Percentiles rank a stretch among this genome's conserved stretches.
Evolutionary conservation across 768 basidiomycete species (phyloP).

Genomic region (Russula compacta): DNA sequence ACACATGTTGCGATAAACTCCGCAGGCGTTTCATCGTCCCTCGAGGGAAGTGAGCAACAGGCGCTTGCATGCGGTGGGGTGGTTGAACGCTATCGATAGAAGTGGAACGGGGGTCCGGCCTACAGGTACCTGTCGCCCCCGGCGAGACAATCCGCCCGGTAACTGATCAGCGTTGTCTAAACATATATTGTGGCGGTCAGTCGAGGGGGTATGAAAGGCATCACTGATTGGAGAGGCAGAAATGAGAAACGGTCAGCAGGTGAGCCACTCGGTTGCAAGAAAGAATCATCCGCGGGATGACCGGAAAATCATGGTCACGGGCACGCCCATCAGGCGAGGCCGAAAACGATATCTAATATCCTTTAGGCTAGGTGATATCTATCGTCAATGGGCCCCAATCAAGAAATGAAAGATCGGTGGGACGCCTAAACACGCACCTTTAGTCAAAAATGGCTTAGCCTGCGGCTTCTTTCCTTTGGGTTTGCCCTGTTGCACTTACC

Average conservation of each 20-base stretch:
- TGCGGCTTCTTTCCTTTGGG: neutral
- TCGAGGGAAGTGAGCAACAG: neutral
- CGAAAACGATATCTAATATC: neutral
- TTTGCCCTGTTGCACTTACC: neutral
- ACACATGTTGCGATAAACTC: neutral
- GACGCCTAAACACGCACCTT: neutral
- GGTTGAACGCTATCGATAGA: constrained; percentile 7
- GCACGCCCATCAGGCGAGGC: constrained; percentile 18
- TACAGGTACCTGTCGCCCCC: neutral
- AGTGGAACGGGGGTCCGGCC: constrained; percentile 10
- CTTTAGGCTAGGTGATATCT: neutral
- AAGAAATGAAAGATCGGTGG: neutral
- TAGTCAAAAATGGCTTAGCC: constrained; percentile 8
- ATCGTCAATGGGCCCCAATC: neutral
- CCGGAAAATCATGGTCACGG: neutral
- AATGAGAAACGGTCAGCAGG: constrained; percentile 4
- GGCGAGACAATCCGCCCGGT: neutral
- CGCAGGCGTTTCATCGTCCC: constrained; percentile 3
- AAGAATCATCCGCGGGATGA: neutral
- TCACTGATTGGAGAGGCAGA: neutral
- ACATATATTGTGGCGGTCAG: neutral
- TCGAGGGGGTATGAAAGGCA: neutral
- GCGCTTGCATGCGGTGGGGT: constrained; percentile 5
- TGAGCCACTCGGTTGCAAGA: neutral
- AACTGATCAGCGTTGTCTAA: constrained; percentile 2